Percentiles rank a stretch among this genome's conserved stretches.
Conservation (phyloP, 2,329 filamentous ascomycete genomes). For the Talaromyces rugulosus region DNA sequence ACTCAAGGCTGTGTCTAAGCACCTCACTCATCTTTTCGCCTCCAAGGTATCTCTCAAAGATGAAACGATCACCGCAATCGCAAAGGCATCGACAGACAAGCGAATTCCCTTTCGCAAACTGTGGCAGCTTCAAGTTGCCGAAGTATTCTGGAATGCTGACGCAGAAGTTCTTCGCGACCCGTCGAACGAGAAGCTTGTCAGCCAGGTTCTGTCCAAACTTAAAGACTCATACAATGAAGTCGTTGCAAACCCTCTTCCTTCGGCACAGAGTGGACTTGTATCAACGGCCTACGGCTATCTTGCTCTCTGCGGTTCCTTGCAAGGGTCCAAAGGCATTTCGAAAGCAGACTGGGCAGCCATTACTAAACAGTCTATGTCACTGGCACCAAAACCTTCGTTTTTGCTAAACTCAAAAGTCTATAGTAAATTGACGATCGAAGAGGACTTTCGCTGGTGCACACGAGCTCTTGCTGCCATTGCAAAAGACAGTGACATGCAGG, state of each 20-base stretch:
- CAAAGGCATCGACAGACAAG: constrained; percentile 83
- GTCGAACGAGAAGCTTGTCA: constrained; percentile 44
- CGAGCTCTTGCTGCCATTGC: constrained; percentile 64
- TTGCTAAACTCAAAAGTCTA: constrained; percentile 81
- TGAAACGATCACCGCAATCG: constrained; percentile 63
- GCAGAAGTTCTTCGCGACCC: constrained; percentile 46
- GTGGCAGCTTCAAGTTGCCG: constrained; percentile 73
- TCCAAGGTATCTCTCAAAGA: constrained; percentile 61
- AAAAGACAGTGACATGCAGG: constrained; percentile 49
- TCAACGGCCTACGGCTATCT: constrained; percentile 72
- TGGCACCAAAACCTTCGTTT: constrained; percentile 81
- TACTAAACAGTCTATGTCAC: constrained; percentile 60
- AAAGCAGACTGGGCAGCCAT: constrained; percentile 43
- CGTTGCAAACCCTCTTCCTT: constrained; percentile 68
- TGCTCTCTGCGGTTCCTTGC: constrained; percentile 55
- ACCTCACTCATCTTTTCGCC: constrained; percentile 60
- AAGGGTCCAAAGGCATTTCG: constrained; percentile 49
- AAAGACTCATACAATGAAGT: constrained; percentile 72
- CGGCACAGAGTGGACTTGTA: constrained; percentile 78
- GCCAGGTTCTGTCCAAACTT: constrained; percentile 48
- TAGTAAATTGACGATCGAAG: constrained; percentile 67
- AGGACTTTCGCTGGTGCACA: constrained; percentile 74
- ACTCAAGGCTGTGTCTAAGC: constrained; percentile 64
- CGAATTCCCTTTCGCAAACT: constrained; percentile 69
- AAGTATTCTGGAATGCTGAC: constrained; percentile 60